A percentile compares a stretch with the other conserved stretches of the same genome.
These are phyloP conservation scores for Penicillium sp. DNA, from an alignment of 2,329 filamentous ascomycete species.

Conservation along the genomic window DNA sequence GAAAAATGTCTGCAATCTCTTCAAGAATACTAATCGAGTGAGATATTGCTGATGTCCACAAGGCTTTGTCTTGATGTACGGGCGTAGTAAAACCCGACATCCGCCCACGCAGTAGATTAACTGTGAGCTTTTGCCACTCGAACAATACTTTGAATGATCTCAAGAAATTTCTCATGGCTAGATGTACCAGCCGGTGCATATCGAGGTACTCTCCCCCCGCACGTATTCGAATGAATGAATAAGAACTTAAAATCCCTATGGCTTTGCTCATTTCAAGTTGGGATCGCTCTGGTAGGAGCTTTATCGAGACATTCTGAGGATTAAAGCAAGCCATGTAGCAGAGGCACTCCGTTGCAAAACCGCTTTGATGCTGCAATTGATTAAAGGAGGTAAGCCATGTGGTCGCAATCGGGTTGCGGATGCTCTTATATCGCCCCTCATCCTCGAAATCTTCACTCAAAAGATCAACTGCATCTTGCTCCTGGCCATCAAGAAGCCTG, in stretches of 20 bases:
- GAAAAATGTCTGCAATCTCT: too few relatives aligned
- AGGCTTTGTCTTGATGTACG: too few relatives aligned
- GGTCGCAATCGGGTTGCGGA: slow-evolving; percentile 29
- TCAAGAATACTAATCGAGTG: too few relatives aligned
- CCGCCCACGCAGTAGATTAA: background rate
- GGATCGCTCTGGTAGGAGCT: slow-evolving; percentile 13
- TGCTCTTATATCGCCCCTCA: slow-evolving; percentile 22
- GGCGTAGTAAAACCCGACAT: too few relatives aligned
- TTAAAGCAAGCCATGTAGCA: slow-evolving; percentile 29
- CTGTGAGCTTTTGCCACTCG: background rate
- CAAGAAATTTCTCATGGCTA: slow-evolving; percentile 25
- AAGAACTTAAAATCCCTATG: slow-evolving; percentile 21
- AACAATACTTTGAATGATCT: background rate
- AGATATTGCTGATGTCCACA: too few relatives aligned
- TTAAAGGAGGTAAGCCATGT: slow-evolving; percentile 35
- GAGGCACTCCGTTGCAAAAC: slow-evolving; percentile 22
- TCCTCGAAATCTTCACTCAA: slow-evolving; percentile 30
- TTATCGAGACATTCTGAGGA: slow-evolving; percentile 23
- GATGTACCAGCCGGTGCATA: slow-evolving; percentile 30
- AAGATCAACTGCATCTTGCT: slow-evolving; percentile 19
- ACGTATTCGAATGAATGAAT: slow-evolving; percentile 15
- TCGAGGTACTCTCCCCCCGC: slow-evolving; percentile 6
- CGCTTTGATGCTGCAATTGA: slow-evolving; percentile 19
- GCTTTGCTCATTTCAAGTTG: slow-evolving; percentile 7
- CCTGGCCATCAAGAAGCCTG: slow-evolving; percentile 19